Conservation (phyloP, 2,329 filamentous ascomycete genomes). For the Ascochyta koolunga region DNA sequence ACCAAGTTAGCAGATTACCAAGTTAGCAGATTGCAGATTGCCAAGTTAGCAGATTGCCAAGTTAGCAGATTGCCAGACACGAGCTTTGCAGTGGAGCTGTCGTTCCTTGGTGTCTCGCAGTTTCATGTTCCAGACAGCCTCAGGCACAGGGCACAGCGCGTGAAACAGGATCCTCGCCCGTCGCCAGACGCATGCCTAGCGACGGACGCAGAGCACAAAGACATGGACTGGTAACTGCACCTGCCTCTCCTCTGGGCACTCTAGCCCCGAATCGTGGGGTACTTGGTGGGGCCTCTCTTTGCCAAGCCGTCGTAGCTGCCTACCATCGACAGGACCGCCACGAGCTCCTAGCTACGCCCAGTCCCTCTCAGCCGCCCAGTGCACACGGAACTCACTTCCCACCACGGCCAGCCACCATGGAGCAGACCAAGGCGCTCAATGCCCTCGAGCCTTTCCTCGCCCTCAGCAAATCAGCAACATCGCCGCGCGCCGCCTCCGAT, state of each 20-base stretch:
- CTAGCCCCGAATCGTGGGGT: conserved; percentile 8
- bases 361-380: neutral
- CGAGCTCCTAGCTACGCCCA: neutral
- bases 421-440: conserved; percentile 69
- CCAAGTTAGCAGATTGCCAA: neutral
- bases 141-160: conserved; percentile 3
- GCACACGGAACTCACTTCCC: neutral
- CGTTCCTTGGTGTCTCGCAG: neutral
- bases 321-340: conserved; percentile 11
- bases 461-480: conserved; percentile 83
- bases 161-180: conserved; percentile 12
- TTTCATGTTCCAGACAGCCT: conserved; percentile 5
- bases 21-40: neutral
- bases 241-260: neutral
- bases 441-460: conserved; percentile 83
- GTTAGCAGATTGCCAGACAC: neutral
- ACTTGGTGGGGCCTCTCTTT: neutral
- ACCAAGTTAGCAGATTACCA: neutral
- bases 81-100: neutral
- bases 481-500: conserved; percentile 82
- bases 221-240: conserved; percentile 3
- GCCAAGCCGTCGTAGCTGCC: conserved; percentile 27
- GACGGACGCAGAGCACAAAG: neutral
- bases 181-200: neutral
- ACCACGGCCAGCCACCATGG: conserved; percentile 60